Conservation (phyloP, 192 early-diverging fungal species). For the Podila minutissima region DNA sequence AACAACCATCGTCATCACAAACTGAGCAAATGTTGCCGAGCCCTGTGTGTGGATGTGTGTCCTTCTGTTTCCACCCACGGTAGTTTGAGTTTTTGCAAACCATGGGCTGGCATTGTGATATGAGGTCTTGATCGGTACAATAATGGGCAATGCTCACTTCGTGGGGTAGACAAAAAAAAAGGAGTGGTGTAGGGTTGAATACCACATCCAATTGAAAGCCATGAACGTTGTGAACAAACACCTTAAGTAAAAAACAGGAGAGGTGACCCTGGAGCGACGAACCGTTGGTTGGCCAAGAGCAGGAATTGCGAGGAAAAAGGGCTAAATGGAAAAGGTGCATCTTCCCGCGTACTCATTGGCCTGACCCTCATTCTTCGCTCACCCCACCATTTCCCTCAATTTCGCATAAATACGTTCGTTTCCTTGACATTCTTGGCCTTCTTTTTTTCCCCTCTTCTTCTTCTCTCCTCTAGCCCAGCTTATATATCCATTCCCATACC, state of each 20-base stretch:
- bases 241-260: not conserved
- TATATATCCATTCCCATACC: not conserved
- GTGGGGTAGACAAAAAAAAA: not conserved
- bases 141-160: no score
- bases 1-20: no score
- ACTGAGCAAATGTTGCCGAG: no score
- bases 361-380: no score
- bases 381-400: not conserved
- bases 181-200: not conserved
- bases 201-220: not conserved
- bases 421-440: not conserved
- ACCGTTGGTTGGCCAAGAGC: not conserved
- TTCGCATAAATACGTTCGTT: no score
- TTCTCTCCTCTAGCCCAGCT: not conserved
- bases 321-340: no score
- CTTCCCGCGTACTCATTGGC: no score
- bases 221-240: conserved; percentile 3
- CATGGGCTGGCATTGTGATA: no score
- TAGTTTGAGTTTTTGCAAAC: no score
- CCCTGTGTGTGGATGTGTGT: no score
- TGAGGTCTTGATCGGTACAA: no score
- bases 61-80: no score
- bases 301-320: not conserved
- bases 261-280: not conserved
- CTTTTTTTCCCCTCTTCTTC: not conserved